Percentiles rank a stretch among this genome's conserved stretches.
Evolutionary conservation across 352 stramenopile genomes (phyloP).

Genomic region (Pythium aphanidermatum): DNA sequence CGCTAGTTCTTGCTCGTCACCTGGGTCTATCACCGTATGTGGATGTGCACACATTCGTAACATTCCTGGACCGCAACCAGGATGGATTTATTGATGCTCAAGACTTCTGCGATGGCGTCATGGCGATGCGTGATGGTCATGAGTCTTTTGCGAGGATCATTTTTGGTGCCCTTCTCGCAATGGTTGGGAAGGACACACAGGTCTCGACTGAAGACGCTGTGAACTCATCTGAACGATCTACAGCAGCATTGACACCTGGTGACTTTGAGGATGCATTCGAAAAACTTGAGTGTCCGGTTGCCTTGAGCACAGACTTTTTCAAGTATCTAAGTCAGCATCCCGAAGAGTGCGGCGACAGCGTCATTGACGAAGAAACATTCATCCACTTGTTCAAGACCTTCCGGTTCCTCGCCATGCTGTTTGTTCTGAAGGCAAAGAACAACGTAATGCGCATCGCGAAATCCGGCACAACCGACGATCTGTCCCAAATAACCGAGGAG

Average conservation of each 20-base stretch:
- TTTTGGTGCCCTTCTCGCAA: slow-evolving; percentile 47
- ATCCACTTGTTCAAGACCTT: slow-evolving; percentile 41
- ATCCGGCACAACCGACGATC: slow-evolving; percentile 32
- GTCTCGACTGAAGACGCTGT: too few species aligned
- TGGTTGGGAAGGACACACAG: slow-evolving; percentile 37
- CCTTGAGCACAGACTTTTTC: slow-evolving; percentile 58
- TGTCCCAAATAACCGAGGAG: slow-evolving; percentile 55
- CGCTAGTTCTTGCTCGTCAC: slow-evolving; percentile 43
- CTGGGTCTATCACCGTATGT: slow-evolving; percentile 62
- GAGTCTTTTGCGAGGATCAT: slow-evolving; percentile 58
- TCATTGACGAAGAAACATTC: slow-evolving; percentile 38
- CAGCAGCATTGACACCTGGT: slow-evolving; percentile 6
- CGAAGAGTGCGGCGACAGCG: slow-evolving; percentile 11
- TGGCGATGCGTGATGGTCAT: slow-evolving; percentile 48
- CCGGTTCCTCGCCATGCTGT: slow-evolving; percentile 59
- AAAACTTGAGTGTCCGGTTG: slow-evolving; percentile 52
- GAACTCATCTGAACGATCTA: not conserved
- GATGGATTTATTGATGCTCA: slow-evolving; percentile 71
- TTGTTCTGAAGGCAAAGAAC: slow-evolving; percentile 57
- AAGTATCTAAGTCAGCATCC: slow-evolving; percentile 38
- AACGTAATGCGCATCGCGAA: slow-evolving; percentile 53
- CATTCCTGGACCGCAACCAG: slow-evolving; percentile 56
- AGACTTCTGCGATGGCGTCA: slow-evolving; percentile 61
- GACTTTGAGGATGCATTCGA: slow-evolving; percentile 48
- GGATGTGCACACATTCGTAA: slow-evolving; percentile 50